These are phyloP conservation scores for Eucalyptus tenuipes DNA, from an alignment of 345 rosid genomes.

Conservation along the genomic window DNA sequence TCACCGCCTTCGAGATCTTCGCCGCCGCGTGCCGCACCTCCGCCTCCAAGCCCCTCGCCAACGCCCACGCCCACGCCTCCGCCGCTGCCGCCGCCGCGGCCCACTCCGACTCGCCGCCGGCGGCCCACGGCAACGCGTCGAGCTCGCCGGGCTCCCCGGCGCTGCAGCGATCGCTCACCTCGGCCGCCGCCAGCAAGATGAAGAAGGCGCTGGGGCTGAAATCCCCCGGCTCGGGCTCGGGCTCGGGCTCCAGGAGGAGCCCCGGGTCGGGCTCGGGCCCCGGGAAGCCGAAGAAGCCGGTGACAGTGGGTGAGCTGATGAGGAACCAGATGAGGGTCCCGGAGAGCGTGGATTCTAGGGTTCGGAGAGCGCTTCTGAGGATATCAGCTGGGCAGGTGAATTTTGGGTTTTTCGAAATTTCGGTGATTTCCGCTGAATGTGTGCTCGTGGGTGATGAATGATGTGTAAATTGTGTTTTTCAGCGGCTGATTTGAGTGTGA, in stretches of 20 bases:
- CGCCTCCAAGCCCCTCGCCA: slow-evolving; percentile 55
- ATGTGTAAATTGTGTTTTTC: not conserved
- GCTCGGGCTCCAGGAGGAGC: slow-evolving; percentile 53
- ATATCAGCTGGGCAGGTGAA: slow-evolving; percentile 85
- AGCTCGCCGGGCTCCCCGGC: slow-evolving; percentile 24
- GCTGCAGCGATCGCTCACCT: slow-evolving; percentile 80
- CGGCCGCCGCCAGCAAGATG: slow-evolving; percentile 90
- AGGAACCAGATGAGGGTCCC: slow-evolving; percentile 81
- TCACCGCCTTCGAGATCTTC: slow-evolving; percentile 91
- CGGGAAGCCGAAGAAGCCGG: slow-evolving; percentile 44
- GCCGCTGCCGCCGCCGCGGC: slow-evolving; percentile 8
- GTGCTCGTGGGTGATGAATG: not conserved
- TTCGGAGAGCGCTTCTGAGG: slow-evolving; percentile 78
- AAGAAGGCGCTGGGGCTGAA: slow-evolving; percentile 86
- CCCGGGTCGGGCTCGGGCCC: slow-evolving; percentile 59
- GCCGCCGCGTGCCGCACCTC: slow-evolving; percentile 79
- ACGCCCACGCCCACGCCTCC: slow-evolving; percentile 1
- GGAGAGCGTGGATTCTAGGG: slow-evolving; percentile 72
- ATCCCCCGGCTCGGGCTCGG: slow-evolving; percentile 29
- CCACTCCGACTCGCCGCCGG: slow-evolving; percentile 33
- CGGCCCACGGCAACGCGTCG: slow-evolving; percentile 15
- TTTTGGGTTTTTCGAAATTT: not conserved
- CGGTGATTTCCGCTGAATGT: not conserved
- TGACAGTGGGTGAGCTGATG: slow-evolving; percentile 90
- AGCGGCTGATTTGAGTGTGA: not conserved